A percentile compares a stretch with the other conserved stretches of the same genome.
Evolutionary conservation across 768 basidiomycete species (phyloP).

Genomic region (Coprinellus micaceus): DNA sequence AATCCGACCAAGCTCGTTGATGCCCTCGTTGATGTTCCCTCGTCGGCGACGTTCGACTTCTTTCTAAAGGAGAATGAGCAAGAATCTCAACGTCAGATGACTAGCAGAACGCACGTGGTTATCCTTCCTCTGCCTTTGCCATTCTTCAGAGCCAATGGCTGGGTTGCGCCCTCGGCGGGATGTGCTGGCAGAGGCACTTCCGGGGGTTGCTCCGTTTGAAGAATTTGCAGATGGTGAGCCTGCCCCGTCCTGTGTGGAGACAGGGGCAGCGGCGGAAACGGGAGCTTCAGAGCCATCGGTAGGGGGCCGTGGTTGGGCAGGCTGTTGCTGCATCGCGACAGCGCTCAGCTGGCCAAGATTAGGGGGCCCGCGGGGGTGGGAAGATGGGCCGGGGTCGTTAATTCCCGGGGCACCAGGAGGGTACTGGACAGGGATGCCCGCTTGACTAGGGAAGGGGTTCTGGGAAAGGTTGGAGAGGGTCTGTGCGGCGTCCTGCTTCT

Average conservation of each 20-base stretch:
- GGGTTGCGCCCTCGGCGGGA: slow-evolving; percentile 54
- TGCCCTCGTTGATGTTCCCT: slow-evolving; percentile 95
- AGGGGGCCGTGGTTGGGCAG: slow-evolving; percentile 22
- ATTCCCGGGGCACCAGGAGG: slow-evolving; percentile 41
- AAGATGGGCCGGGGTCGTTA: slow-evolving; percentile 68
- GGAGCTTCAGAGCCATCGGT: slow-evolving; percentile 6
- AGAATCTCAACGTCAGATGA: slow-evolving; percentile 2
- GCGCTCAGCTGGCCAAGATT: slow-evolving; percentile 57
- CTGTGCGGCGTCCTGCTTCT: slow-evolving; percentile 62
- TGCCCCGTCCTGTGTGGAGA: slow-evolving; percentile 8
- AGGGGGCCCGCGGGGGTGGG: slow-evolving; percentile 66
- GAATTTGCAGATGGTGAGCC: slow-evolving; percentile 11
- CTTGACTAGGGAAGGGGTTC: slow-evolving; percentile 28
- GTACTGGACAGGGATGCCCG: slow-evolving; percentile 31
- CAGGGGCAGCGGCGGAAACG: background rate
- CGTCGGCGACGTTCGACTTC: slow-evolving; percentile 94
- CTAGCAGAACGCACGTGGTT: slow-evolving; percentile 57
- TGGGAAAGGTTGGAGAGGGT: slow-evolving; percentile 53
- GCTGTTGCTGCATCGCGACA: slow-evolving; percentile 45
- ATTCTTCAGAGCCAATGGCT: slow-evolving; percentile 71
- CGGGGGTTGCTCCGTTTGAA: slow-evolving; percentile 18
- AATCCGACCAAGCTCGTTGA: slow-evolving; percentile 85
- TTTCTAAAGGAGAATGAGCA: slow-evolving; percentile 56
- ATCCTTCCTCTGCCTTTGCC: slow-evolving; percentile 76
- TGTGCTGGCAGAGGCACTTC: slow-evolving; percentile 25